Evolutionary conservation across 2,329 filamentous ascomycete genomes (phyloP).

Genomic region (Emydomyces testavorans): DNA sequence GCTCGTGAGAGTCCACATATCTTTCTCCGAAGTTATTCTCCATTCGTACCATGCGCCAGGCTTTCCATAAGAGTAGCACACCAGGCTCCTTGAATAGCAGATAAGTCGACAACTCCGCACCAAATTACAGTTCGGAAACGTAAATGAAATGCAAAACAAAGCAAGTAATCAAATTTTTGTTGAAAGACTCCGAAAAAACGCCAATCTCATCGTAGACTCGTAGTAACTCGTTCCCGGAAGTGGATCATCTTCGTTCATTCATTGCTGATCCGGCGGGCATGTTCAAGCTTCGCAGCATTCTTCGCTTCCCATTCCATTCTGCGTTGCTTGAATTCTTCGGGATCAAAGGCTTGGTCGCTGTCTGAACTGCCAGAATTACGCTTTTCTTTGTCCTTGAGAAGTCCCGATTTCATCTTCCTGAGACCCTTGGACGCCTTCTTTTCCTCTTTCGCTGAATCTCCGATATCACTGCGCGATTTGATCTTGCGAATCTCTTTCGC

Average conservation of each 20-base stretch:
- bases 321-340: conserved; percentile 39
- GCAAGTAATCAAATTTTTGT: neutral
- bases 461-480: conserved; percentile 44
- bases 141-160: neutral
- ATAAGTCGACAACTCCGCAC: conserved; percentile 8
- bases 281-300: conserved; percentile 24
- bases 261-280: conserved; percentile 10
- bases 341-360: conserved; percentile 36
- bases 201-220: conserved; percentile 10
- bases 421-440: conserved; percentile 22
- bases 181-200: conserved; percentile 10
- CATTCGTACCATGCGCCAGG: conserved; percentile 1
- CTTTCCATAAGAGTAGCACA: neutral
- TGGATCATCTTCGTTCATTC: conserved; percentile 5
- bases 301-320: conserved; percentile 40
- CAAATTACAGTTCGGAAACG: conserved; percentile 7
- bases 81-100: conserved; percentile 3
- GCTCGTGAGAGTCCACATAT: conserved; percentile 11
- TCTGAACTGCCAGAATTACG: conserved; percentile 27
- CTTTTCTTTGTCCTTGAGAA: conserved; percentile 21
- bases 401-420: conserved; percentile 29
- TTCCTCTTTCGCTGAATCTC: conserved; percentile 27
- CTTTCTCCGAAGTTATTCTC: conserved; percentile 1
- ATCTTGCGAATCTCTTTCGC: conserved; percentile 49
- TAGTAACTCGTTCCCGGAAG: conserved; percentile 7